Evolutionary conservation across 1,284 basidiomycete genomes (phyloP).

Genomic region (Somion occarium): DNA sequence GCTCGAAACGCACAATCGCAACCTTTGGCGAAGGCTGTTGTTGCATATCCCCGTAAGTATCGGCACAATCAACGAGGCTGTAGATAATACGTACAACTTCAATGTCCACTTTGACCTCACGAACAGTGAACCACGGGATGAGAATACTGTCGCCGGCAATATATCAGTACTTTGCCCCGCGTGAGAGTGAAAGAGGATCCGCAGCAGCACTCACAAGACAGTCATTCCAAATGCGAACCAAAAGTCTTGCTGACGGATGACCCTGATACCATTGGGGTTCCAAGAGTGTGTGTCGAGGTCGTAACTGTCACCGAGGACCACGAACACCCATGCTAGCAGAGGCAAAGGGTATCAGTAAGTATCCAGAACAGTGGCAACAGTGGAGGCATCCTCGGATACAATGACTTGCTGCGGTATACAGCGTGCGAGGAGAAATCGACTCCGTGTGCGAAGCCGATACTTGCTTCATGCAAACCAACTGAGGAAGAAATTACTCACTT

Average conservation of each 20-base stretch:
- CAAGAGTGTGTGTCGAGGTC: slow-evolving; percentile 35
- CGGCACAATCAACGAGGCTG: not conserved
- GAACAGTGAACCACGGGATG: slow-evolving; percentile 39
- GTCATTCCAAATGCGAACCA: slow-evolving; percentile 42
- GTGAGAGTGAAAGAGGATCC: not conserved
- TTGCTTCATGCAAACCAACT: slow-evolving; percentile 4
- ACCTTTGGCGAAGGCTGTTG: slow-evolving; percentile 63
- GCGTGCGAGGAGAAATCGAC: slow-evolving; percentile 4
- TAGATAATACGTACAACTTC: slow-evolving; percentile 31
- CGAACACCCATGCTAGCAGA: slow-evolving; percentile 36
- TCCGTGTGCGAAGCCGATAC: slow-evolving; percentile 12
- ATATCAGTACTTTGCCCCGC: slow-evolving; percentile 4
- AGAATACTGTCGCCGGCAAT: slow-evolving; percentile 27
- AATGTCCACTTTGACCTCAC: slow-evolving; percentile 38
- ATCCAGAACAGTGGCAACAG: slow-evolving; percentile 6
- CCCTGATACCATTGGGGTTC: slow-evolving; percentile 31
- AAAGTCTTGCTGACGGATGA: slow-evolving; percentile 40
- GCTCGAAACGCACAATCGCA: slow-evolving; percentile 58
- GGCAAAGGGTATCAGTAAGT: slow-evolving; percentile 14
- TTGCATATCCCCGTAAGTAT: slow-evolving; percentile 4
- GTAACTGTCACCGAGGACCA: slow-evolving; percentile 40
- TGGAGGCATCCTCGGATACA: slow-evolving; percentile 2
- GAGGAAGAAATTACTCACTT: slow-evolving; percentile 35
- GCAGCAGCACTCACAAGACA: slow-evolving; percentile 26
- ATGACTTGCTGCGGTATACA: slow-evolving; percentile 8